phyloP scores from a whole-genome alignment of 805 yeast species.

The Candida arabinofermentans region DNA sequence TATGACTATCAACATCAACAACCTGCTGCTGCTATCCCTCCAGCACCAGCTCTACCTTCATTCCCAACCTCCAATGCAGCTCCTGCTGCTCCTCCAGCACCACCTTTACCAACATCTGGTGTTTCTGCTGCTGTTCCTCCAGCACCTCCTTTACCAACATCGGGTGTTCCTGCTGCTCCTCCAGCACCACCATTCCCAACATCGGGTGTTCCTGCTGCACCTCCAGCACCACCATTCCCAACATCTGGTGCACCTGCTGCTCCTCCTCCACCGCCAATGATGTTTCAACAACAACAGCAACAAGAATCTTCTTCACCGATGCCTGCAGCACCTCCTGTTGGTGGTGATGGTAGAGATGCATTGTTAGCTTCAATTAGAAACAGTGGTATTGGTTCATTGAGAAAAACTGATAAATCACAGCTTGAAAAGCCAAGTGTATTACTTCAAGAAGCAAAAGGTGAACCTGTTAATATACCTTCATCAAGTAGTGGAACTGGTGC shows the following conservation, averaged over 20 bases:
- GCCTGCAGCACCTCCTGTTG: slow-evolving; percentile 32
- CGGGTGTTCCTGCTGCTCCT: slow-evolving; percentile 26
- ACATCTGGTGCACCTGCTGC: slow-evolving; percentile 31
- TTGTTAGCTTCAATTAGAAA: slow-evolving; percentile 81
- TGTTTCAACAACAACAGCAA: slow-evolving; percentile 35
- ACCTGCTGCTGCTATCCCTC: slow-evolving; percentile 10
- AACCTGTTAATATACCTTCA: slow-evolving; percentile 36
- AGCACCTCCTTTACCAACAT: slow-evolving; percentile 28
- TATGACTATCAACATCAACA: slow-evolving; percentile 6
- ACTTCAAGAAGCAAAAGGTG: slow-evolving; percentile 70
- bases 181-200: slow-evolving; percentile 13
- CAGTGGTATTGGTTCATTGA: slow-evolving; percentile 67
- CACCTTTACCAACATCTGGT: slow-evolving; percentile 19
- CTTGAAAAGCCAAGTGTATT: slow-evolving; percentile 74
- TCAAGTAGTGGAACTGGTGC: slow-evolving; percentile 34
- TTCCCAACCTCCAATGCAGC: slow-evolving; percentile 31
- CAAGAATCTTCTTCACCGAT: slow-evolving; percentile 27
- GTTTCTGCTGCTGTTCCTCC: slow-evolving; percentile 20
- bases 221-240: slow-evolving; percentile 26
- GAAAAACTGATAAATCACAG: slow-evolving; percentile 78
- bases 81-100: slow-evolving; percentile 8
- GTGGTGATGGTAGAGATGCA: slow-evolving; percentile 72
- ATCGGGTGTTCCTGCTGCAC: slow-evolving; percentile 8
- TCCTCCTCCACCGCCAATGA: slow-evolving; percentile 29
- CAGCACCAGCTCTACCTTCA: slow-evolving; percentile 34